A percentile compares a stretch with the other conserved stretches of the same genome.
phyloP scores from a whole-genome alignment of 805 yeast species.

The Metschnikowia sp. region DNA sequence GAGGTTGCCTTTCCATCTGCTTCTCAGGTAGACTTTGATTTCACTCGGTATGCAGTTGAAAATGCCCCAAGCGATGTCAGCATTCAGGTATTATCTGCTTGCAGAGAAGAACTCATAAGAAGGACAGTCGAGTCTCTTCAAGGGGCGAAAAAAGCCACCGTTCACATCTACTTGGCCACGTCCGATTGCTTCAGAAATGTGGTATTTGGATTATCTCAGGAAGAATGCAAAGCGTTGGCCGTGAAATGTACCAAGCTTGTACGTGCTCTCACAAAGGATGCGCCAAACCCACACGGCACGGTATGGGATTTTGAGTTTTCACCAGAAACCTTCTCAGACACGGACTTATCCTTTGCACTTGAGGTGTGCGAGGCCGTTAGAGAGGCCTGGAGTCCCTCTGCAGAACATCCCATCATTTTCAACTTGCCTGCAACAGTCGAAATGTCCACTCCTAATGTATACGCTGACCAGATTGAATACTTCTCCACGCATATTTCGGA shows the following conservation, averaged over 20 bases:
- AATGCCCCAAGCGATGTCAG: slow-evolving; percentile 74
- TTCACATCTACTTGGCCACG: slow-evolving; percentile 74
- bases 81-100: slow-evolving; percentile 73
- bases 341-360: slow-evolving; percentile 60
- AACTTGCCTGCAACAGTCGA: slow-evolving; percentile 86
- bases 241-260: slow-evolving; percentile 62
- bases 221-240: slow-evolving; percentile 58
- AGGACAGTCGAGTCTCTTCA: slow-evolving; percentile 69
- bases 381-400: slow-evolving; percentile 68
- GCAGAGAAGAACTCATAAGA: slow-evolving; percentile 67
- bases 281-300: slow-evolving; percentile 49
- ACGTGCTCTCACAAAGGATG: slow-evolving; percentile 66
- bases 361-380: slow-evolving; percentile 73
- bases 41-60: slow-evolving; percentile 71
- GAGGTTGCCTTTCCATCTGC: slow-evolving; percentile 84
- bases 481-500: slow-evolving; percentile 58
- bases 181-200: slow-evolving; percentile 71
- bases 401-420: slow-evolving; percentile 66
- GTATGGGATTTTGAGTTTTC: slow-evolving; percentile 76
- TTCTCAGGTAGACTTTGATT: slow-evolving; percentile 75
- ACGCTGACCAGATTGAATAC: slow-evolving; percentile 82
- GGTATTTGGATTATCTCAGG: slow-evolving; percentile 61
- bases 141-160: slow-evolving; percentile 74
- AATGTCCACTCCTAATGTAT: slow-evolving; percentile 75
- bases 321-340: slow-evolving; percentile 77